Percentiles rank a stretch among this genome's conserved stretches.
Evolutionary conservation across 495 filamentous ascomycete genomes (phyloP).

Genomic region (Neurospora discreta): DNA sequence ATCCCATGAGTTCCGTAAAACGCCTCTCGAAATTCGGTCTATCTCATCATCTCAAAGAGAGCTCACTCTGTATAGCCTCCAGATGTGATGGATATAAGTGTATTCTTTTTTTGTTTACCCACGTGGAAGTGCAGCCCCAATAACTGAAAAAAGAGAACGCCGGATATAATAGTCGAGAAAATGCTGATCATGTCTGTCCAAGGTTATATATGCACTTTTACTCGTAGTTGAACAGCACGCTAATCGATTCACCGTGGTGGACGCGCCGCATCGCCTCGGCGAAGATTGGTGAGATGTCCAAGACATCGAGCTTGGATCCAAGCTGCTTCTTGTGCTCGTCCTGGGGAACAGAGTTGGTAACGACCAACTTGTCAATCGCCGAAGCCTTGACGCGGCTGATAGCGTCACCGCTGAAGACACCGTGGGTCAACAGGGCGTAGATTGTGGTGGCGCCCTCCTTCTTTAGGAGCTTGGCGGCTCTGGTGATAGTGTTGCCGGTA

Average conservation of each 20-base stretch:
- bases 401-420: conserved; percentile 87
- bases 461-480: conserved; percentile 91
- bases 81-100: neutral
- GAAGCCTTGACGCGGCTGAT: conserved; percentile 90
- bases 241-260: conserved; percentile 95
- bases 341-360: conserved; percentile 92
- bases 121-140: neutral
- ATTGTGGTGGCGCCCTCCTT: conserved; percentile 83
- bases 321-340: conserved; percentile 50
- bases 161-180: neutral
- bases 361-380: conserved; percentile 79
- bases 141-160: neutral
- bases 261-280: conserved; percentile 94
- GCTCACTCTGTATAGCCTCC: neutral
- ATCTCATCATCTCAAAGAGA: neutral
- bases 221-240: conserved; percentile 86
- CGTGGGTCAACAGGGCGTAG: conserved; percentile 87
- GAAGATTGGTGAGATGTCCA: conserved; percentile 84
- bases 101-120: neutral
- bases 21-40: neutral
- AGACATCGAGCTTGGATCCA: conserved; percentile 80
- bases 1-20: neutral
- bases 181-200: neutral
- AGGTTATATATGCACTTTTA: conserved; percentile 2
- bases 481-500: conserved; percentile 92